Base-by-base conservation (phyloP, 2,329 filamentous ascomycete genomes). In the Myrmaecium sp. region DNA sequence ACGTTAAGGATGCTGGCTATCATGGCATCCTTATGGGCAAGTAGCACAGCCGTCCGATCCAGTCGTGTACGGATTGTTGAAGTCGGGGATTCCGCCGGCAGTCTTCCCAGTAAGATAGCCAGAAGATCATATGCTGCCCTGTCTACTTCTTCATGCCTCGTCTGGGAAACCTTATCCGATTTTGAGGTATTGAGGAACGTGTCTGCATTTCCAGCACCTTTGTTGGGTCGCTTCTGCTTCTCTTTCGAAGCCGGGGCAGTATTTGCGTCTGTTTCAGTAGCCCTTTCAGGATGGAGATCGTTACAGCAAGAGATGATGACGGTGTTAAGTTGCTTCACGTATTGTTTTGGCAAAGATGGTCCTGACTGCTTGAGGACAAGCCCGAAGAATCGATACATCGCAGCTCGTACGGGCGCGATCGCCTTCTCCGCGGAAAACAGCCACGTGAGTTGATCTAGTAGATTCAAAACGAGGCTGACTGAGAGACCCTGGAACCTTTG, bases 1-100 rank as follows among this genome's bases (percentile, higher is more conserved):
- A 82, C 80, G 48, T 89, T 82, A 32, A 94, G 57, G 8, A 91
- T 72, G 46, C 81, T 86, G 5, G 82, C 71, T 7, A 89, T 44
- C 66, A 94, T 79, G 21, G 78, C 75, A 17, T 73, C 60, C 43
- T 71, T 73, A 46, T 74, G 64, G 32, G 64, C 62, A 4, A 62
- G 66, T 13, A 93, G 55, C 30, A 93, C 75, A 12, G 81, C 77
- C 3, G 79, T 80, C 36, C 79, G 76, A 43, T 94, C 82, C 34
- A 93, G 62, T 25, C 81, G 69, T 7, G 73, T 67, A 27, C 86
- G 74, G 12, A 81, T 46, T 2, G 76, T 68, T 6, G 74, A 68
- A n/a, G 76, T 66, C 19, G 92, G 53, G 43, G 70, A 62, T 26
- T 69, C 60, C 30, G 76, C 68, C 2, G 75, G 71, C 3, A 89